phyloP scores from a whole-genome alignment of 163 green algal genomes.

The Trebouxia gelatinosa region DNA sequence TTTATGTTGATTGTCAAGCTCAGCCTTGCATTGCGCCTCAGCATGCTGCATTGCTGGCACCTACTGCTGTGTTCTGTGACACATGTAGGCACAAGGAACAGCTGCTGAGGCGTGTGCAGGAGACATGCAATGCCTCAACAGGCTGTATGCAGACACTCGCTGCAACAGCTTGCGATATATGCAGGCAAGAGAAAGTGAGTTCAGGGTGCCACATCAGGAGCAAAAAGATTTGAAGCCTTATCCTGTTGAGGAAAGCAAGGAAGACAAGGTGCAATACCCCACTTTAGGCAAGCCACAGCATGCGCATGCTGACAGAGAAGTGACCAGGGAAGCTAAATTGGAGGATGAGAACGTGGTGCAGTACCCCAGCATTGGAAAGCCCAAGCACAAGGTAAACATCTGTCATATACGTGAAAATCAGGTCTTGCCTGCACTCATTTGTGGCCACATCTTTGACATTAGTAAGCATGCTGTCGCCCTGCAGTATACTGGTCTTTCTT shows the following conservation, averaged over 20 bases:
- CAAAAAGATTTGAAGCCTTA: conserved; percentile 2
- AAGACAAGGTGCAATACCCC: conserved; percentile 14
- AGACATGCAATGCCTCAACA: no score
- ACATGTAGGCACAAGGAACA: no score
- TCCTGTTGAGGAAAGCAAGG: not conserved
- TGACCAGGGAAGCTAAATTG: no score
- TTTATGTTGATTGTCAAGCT: no score
- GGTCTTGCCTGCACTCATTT: not conserved
- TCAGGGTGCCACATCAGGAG: conserved; percentile 11
- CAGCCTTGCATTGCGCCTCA: no score
- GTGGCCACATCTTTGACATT: not conserved
- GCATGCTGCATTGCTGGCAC: no score
- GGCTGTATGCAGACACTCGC: not conserved
- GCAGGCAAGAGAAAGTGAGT: conserved; percentile 20
- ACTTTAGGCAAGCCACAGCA: conserved; percentile 8
- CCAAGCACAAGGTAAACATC: conserved; percentile 2
- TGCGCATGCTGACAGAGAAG: no score
- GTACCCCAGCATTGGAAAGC: conserved; percentile 14
- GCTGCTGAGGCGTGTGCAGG: no score
- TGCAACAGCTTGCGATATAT: no score
- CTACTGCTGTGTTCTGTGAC: no score
- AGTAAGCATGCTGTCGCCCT: not conserved
- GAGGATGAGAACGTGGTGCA: not conserved
- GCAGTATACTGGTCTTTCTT: not conserved
- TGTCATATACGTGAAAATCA: not conserved